Evolutionary conservation across 257 asterid genomes (phyloP), one percentile per base, ranked within the genome.

Genomic region (Solanum piurae): DNA sequence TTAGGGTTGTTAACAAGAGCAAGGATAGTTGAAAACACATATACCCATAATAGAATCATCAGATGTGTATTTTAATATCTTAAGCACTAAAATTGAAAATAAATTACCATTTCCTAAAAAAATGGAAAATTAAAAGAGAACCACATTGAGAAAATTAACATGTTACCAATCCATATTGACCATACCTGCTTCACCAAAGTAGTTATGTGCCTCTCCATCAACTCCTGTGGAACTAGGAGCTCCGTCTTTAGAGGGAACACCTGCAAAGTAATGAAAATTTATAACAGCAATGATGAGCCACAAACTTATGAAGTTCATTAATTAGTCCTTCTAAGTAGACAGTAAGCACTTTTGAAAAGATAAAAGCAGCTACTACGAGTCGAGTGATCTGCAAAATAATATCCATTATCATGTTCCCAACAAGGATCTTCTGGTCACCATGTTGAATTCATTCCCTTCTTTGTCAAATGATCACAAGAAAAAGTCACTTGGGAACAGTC

Each of bases 181-280:
- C 71, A 62, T 88, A 97, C 99, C 98, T 95, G 98, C 87, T 97
- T 95, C 90, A 97, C 95, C 91, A 97, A 89, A 90, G 94, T 91
- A 87, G 98, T 94, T 73, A 97, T 87, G 86, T 95, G 98, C 87
- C 98, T 94, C 93, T 97, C 98, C 97, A 95, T 93, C 90, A 93
- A 94, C 86, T 94, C 99, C 89, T 92, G 93, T 12, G 99, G 99
- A 85, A 90, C 94, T 90, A 97, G 92, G 88, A 97, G 88, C 93
- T 96, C 98, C 38, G 89, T 92, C 89, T 97, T 97, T 85, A 95
- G 92, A 89, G 98, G 95, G 83, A 97, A 96, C 87, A 97, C 99
- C 99, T 97, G 92, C 77, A 88, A 84, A 64, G 44, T 72, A 88
- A 75, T 79, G 38, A 33, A 62, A 55, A 38, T n/a, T 66, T 42